Percentiles rank a stretch among this genome's conserved stretches.
Evolutionary conservation across 176 grass and related monocot genomes (phyloP).

Genomic region (Oryza glumipatula): DNA sequence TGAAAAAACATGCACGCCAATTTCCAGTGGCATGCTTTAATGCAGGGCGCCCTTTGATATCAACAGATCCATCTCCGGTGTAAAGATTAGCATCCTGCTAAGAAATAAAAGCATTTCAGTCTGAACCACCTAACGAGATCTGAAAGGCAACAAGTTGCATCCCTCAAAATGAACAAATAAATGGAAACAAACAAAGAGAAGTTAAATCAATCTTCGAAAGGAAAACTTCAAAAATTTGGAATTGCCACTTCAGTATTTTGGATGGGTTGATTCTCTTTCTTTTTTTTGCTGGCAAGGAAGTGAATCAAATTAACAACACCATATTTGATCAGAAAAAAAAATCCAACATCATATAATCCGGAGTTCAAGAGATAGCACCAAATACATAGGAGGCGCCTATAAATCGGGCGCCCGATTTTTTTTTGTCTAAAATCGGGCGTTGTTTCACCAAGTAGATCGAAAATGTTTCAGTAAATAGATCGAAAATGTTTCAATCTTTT

Average conservation of each 20-base stretch:
- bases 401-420: too few species aligned
- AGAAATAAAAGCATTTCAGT: conserved; percentile 8
- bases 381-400: neutral
- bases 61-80: conserved; percentile 69
- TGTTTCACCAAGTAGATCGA: too few species aligned
- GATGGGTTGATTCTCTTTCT: neutral
- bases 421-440: too few species aligned
- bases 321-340: too few species aligned
- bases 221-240: neutral
- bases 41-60: conserved; percentile 53
- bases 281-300: neutral
- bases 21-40: conserved; percentile 56
- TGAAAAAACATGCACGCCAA: conserved; percentile 69
- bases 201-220: neutral
- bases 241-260: neutral
- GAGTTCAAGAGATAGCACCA: neutral
- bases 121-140: neutral
- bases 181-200: neutral
- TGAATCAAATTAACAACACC: neutral
- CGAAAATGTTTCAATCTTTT: too few species aligned
- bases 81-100: conserved; percentile 43
- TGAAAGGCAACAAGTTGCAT: neutral
- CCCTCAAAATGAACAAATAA: neutral
- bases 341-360: too few species aligned
- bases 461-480: too few species aligned